Base-by-base conservation (phyloP, 176 grass and related monocot species). In the Oryza punctata region DNA sequence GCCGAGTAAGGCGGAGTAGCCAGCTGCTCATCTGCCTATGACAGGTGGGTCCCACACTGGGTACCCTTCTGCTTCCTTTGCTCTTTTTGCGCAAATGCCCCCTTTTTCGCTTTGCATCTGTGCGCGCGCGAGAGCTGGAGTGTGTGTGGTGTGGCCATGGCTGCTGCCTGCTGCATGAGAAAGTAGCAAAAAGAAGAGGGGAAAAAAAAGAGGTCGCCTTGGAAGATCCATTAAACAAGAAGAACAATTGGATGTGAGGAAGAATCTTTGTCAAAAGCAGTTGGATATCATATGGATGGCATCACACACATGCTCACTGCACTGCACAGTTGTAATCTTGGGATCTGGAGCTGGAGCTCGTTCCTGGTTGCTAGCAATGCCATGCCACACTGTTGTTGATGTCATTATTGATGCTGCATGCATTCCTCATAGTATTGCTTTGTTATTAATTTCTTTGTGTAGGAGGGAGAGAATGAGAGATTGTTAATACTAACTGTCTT, bases 241-340 rank as follows among this genome's bases (percentile, higher is more conserved):
- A 21, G 32, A 78, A 72, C 76, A 65, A 29, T 29, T 67, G 21
- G 73, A 78, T 64, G 50, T 1, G 70, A 80, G n/a, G 46, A 79
- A 86, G 68, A 87, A 90, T 87, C 84, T 83, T 87, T 90, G 74
- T 63, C 61, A 40, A 67, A 75, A 75, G 75, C 47, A 61, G 27
- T 64, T 69, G 73, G 54, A 89, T 64, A 38, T 38, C 37, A 38
- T 38, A 41, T 41, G 9, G 40, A 59, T 47, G 8, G 5, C n/a
- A 65, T 40, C 69, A 30, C 43, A 27, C 63, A 25, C 69, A 65
- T 89, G 72, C 79, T 5, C 78, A 14, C 78, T 73, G 65, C 10
- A 57, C 52, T 57, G 52, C 19, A 75, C 63, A 76, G 75, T 70
- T 79, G 69, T 87, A 75, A 80, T 79, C 40, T 90, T n/a, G 80